Evolutionary conservation across 1,284 basidiomycete species (phyloP).

Genomic region (Uromyces viciae-fabae): DNA sequence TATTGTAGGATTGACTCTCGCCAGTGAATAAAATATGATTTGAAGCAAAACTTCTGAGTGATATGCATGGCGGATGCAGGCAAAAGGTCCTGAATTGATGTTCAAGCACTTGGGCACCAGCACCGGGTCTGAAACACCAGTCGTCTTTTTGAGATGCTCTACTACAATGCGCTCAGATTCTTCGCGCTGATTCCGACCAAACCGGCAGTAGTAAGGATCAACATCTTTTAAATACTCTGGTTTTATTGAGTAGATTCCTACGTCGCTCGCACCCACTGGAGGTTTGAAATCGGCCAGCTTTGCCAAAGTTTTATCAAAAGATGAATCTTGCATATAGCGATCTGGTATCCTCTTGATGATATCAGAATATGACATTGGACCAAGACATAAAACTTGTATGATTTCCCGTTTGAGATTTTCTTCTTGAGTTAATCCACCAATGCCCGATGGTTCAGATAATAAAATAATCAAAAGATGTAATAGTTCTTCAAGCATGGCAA

Average conservation of each 20-base stretch:
- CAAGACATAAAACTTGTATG: constrained; percentile 83
- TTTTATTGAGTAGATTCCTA: constrained; percentile 81
- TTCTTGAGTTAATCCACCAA: constrained; percentile 68
- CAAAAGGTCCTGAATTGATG: constrained; percentile 67
- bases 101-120: constrained; percentile 69
- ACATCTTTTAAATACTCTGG: constrained; percentile 79
- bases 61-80: constrained; percentile 62
- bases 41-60: constrained; percentile 68
- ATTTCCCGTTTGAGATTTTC: constrained; percentile 75
- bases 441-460: constrained; percentile 73
- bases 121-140: constrained; percentile 62
- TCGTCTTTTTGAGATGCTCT: constrained; percentile 66
- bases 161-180: constrained; percentile 80
- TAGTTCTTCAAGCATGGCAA: constrained; percentile 86
- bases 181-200: constrained; percentile 88
- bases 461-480: constrained; percentile 82
- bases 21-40: constrained; percentile 70
- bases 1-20: constrained; percentile 58
- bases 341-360: constrained; percentile 87
- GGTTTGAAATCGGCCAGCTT: constrained; percentile 78
- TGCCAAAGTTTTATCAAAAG: constrained; percentile 74
- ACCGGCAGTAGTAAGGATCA: constrained; percentile 94
- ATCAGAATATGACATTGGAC: constrained; percentile 84
- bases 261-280: constrained; percentile 72
- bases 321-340: constrained; percentile 76